Evolutionary conservation across 2,329 filamentous ascomycete species (phyloP), one percentile per base, ranked within the genome.

Genomic region (Trichoderma lentiforme): DNA sequence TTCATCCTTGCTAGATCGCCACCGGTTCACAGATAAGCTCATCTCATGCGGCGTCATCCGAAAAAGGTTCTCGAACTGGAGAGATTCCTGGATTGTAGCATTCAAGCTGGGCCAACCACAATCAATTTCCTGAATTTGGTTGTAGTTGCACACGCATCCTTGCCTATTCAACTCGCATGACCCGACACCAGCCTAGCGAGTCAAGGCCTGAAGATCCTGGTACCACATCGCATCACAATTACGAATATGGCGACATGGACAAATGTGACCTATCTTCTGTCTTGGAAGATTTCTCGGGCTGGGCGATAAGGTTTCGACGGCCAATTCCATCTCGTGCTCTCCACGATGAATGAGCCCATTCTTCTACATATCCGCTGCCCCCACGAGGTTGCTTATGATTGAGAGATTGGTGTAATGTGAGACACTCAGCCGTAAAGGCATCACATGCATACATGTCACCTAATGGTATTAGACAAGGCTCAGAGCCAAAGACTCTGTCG

Each of bases 181-280:
- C 21, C 34, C n/a, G 34, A n/a, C 53, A 36, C 56, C 39, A 28
- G 11, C 30, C 12, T 21, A 24, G 18, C 11, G 58, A 56, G 58
- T 53, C 57, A 62, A 43, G 32, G 32, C 32, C 30, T 58, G 30
- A 21, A 34, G 15, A 56, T 53, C 57, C 39, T 30, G 68, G 56
- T 62, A 56, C 30, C 32, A 26, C 60, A 71, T 71, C 61, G 58
- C 69, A 32, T 71, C 69, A 71, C 61, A 71, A 71, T 71, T 32
- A 53, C 61, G 36, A 65, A 71, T 71, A 71, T 71, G 60, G 61
- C 69, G 69, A 57, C 69, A 71, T 71, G 21, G 51, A 9, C 34
- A 60, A 61, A 32, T 12, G 26, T 28, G 39, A 24, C 36, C 21
- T 8, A 61, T 69, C 4, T 5, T 32, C 14, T 26, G 4, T 7